Evolutionary conservation across 768 basidiomycete species (phyloP).

Genomic region (Cyathus striatus): DNA sequence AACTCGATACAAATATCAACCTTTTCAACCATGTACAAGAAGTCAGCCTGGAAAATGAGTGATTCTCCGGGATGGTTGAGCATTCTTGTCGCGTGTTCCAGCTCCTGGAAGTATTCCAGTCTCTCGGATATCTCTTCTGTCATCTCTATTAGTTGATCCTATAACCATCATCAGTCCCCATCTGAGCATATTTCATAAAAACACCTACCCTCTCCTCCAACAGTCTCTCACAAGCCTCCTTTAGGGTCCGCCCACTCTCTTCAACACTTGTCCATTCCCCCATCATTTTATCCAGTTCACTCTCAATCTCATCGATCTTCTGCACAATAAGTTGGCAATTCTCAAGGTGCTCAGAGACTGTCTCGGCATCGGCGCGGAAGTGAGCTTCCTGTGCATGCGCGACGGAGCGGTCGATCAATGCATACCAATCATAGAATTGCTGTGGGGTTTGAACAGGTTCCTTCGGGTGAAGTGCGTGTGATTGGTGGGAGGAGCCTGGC

Average conservation of each 20-base stretch:
- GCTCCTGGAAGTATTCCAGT: slow-evolving; percentile 90
- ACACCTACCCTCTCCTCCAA: slow-evolving; percentile 80
- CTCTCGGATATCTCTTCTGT: slow-evolving; percentile 80
- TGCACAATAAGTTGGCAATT: slow-evolving; percentile 75
- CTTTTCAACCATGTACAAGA: slow-evolving; percentile 93
- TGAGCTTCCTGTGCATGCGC: slow-evolving; percentile 92
- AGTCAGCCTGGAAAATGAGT: slow-evolving; percentile 85
- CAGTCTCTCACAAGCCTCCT: slow-evolving; percentile 86
- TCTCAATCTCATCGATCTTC: slow-evolving; percentile 67
- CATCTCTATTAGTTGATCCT: slow-evolving; percentile 75
- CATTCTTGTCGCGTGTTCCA: slow-evolving; percentile 90
- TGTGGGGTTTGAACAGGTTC: slow-evolving; percentile 85
- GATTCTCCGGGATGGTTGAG: slow-evolving; percentile 92
- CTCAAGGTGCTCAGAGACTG: slow-evolving; percentile 68
- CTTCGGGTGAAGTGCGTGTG: slow-evolving; percentile 57
- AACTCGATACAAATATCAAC: slow-evolving; percentile 94
- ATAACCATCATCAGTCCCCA: slow-evolving; percentile 4
- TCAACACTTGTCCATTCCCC: slow-evolving; percentile 86
- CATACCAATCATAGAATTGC: slow-evolving; percentile 97
- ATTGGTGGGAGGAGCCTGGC: slow-evolving; percentile 2
- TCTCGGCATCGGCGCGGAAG: slow-evolving; percentile 80
- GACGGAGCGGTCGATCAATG: slow-evolving; percentile 82
- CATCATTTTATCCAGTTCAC: slow-evolving; percentile 75
- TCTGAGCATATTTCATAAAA: not conserved
- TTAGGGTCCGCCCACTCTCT: slow-evolving; percentile 85